phyloP scores from a whole-genome alignment of 2,329 filamentous ascomycete species.

The Cytospora piceicola region DNA sequence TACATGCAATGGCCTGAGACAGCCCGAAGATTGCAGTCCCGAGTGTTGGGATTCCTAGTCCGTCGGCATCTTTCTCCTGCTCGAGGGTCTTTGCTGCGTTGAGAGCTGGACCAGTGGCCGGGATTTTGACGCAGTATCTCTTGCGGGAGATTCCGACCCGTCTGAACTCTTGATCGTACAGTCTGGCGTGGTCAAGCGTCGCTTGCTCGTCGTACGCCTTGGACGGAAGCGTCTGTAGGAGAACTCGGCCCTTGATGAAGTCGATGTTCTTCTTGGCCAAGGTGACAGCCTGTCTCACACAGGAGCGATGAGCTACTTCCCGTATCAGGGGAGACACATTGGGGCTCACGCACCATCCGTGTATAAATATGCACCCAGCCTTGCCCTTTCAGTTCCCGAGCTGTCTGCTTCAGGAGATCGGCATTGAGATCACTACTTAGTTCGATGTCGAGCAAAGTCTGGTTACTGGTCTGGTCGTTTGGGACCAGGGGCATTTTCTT shows the following conservation, averaged over 20 bases:
- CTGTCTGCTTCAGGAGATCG: slow-evolving; percentile 46
- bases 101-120: slow-evolving; percentile 51
- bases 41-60: slow-evolving; percentile 50
- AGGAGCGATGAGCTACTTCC: background rate
- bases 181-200: slow-evolving; percentile 50
- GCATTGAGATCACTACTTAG: slow-evolving; percentile 49
- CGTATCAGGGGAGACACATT: background rate
- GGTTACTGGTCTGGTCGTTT: slow-evolving; percentile 56
- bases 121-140: slow-evolving; percentile 56
- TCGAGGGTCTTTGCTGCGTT: slow-evolving; percentile 49
- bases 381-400: slow-evolving; percentile 48
- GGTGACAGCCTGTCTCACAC: slow-evolving; percentile 39
- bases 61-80: slow-evolving; percentile 35
- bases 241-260: slow-evolving; percentile 50
- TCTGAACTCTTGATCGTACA: slow-evolving; percentile 52
- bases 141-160: slow-evolving; percentile 49
- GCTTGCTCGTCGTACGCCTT: slow-evolving; percentile 50
- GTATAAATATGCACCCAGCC: slow-evolving; percentile 55
- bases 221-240: slow-evolving; percentile 52
- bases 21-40: slow-evolving; percentile 53
- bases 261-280: slow-evolving; percentile 52
- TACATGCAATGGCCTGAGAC: slow-evolving; percentile 53
- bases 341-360: slow-evolving; percentile 38
- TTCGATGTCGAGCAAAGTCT: slow-evolving; percentile 52
- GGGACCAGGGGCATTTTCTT: slow-evolving; percentile 48